Conservation (phyloP, 148 eudicot genomes). For the Persicaria maculosa region DNA sequence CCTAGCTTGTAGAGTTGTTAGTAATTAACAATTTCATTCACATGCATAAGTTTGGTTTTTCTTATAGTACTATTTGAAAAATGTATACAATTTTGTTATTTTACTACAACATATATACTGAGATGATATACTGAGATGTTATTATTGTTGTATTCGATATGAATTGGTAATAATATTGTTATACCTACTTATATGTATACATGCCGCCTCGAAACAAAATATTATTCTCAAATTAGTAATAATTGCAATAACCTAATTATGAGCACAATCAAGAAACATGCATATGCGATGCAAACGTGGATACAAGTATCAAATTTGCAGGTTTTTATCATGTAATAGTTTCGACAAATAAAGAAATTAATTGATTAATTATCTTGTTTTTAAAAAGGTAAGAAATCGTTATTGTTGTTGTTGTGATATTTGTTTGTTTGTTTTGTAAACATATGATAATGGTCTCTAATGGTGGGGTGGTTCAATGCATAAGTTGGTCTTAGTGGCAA, state of each 20-base stretch:
- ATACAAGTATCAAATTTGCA: background rate
- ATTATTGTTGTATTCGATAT: too few species aligned
- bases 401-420: conserved; percentile 10
- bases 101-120: too few species aligned
- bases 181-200: too few species aligned
- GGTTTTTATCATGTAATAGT: background rate
- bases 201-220: background rate
- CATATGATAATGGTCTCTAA: conserved; percentile 5
- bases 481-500: conserved; percentile 8
- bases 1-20: too few species aligned
- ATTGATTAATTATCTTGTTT: background rate
- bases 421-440: background rate
- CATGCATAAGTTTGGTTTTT: too few species aligned
- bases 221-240: background rate
- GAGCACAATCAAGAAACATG: background rate
- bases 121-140: too few species aligned
- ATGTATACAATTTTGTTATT: too few species aligned
- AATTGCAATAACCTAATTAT: background rate
- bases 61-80: too few species aligned
- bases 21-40: too few species aligned
- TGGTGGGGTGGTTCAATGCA: conserved; percentile 1
- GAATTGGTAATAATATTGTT: too few species aligned
- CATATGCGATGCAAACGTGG: background rate
- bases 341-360: background rate
- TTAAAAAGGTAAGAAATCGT: conserved; percentile 7